Base-by-base conservation (phyloP, 2,329 filamentous ascomycete genomes). In the Fusarium sp. region DNA sequence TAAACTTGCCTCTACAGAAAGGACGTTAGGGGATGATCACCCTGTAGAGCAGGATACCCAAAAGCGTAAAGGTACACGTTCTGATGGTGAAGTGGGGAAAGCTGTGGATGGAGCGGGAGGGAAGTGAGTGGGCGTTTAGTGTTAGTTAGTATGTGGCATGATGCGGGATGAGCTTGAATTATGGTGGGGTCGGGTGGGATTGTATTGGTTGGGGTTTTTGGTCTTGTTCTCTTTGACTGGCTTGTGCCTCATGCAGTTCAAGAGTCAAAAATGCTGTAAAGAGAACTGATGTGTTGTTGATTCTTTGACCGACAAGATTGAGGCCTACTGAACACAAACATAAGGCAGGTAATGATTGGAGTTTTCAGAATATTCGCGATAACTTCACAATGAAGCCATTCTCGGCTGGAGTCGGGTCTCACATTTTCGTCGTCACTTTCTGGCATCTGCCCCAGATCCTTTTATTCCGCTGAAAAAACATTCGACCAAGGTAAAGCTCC, bases 371-470 rank as follows among this genome's bases (percentile, higher is more conserved):
- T 18, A 41, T 29, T 45, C 15, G 35, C 41, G 42, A 45, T 31
- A 38, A 53, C 49, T 53, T 49, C 22, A 45, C 6, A 39, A 70
- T 66, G 53, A 70, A 71, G 27, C 58, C 46, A 64, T 65, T 58
- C 20, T 72, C 69, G 72, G 71, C 61, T 70, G 53, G 56, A 74
- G 13, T 67, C 61, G 68, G 72, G 68, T 56, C 55, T 70, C 57
- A 33, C 38, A 50, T 69, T 47, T 42, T 56, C 39, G 53, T 36
- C 20, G 27, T 50, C 61, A 33, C 15, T 47, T 10, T 31, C 20
- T 39, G 13, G 22, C 54, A 38, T 52, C 36, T 66, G 61, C 42
- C 58, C 59, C 52, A 71, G 68, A 68, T 65, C 57, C 42, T 53
- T 33, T 52, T 31, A 59, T 65, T 65, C 49, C 41, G 29, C 18